Percentiles rank a stretch among this genome's conserved stretches.
These are phyloP conservation scores for Colletotrichum sp. DNA, from an alignment of 2,329 filamentous ascomycete genomes.

Conservation along the genomic window DNA sequence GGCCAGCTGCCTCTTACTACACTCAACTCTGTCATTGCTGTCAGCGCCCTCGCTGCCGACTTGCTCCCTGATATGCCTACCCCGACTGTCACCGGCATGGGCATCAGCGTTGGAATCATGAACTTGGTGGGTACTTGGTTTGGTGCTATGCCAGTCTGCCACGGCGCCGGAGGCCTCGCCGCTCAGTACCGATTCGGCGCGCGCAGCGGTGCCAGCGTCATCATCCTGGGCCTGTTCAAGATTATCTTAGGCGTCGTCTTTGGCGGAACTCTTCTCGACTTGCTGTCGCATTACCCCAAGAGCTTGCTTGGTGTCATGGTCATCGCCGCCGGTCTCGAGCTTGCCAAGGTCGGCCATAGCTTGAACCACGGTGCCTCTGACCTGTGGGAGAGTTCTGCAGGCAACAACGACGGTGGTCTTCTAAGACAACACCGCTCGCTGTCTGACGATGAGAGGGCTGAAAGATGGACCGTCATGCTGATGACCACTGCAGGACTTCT, in stretches of 20 bases:
- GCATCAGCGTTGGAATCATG: slow-evolving; percentile 81
- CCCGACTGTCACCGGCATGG: slow-evolving; percentile 77
- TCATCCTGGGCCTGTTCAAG: slow-evolving; percentile 80
- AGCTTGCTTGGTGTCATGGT: slow-evolving; percentile 87
- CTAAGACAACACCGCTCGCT: slow-evolving; percentile 55
- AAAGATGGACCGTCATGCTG: slow-evolving; percentile 89
- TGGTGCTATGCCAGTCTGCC: slow-evolving; percentile 93
- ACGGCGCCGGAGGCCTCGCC: slow-evolving; percentile 88
- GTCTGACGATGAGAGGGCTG: slow-evolving; percentile 70
- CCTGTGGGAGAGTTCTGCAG: slow-evolving; percentile 60
- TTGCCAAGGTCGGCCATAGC: slow-evolving; percentile 83
- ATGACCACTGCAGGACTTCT: slow-evolving; percentile 83
- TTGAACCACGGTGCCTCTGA: slow-evolving; percentile 75
- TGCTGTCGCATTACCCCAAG: slow-evolving; percentile 77
- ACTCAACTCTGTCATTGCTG: slow-evolving; percentile 91
- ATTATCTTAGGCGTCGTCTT: slow-evolving; percentile 77
- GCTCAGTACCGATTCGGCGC: slow-evolving; percentile 93
- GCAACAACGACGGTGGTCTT: slow-evolving; percentile 35
- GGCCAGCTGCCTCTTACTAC: slow-evolving; percentile 91
- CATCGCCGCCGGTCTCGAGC: slow-evolving; percentile 84
- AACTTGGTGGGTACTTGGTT: slow-evolving; percentile 90
- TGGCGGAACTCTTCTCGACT: slow-evolving; percentile 72
- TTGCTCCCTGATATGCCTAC: slow-evolving; percentile 72
- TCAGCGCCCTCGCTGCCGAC: slow-evolving; percentile 78
- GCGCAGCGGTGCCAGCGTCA: slow-evolving; percentile 81